These are phyloP conservation scores for Lepidium aucheri DNA, from an alignment of 345 rosid species.

Conservation along the genomic window DNA sequence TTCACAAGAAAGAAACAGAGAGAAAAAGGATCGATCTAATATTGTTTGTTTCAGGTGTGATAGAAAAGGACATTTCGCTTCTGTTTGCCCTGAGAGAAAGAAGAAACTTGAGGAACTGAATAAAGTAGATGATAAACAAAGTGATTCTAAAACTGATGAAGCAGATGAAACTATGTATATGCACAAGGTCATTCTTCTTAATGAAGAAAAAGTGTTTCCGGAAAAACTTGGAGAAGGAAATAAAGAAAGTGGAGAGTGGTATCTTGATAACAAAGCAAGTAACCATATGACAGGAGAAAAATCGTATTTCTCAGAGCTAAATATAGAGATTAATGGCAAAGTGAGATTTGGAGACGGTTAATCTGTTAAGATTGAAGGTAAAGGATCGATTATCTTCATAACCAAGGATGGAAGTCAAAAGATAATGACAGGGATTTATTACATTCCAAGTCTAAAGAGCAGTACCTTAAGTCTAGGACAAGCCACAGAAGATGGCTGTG, in stretches of 20 bases:
- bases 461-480: no score
- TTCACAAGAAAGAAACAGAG: not conserved
- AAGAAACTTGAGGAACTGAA: not conserved
- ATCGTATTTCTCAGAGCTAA: not conserved
- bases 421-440: no score
- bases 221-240: fast-evolving
- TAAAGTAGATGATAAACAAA: not conserved
- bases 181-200: not conserved
- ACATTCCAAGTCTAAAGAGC: no score
- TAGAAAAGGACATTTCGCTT: not conserved
- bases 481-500: no score
- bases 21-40: not conserved
- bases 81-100: not conserved
- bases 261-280: not conserved
- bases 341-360: no score
- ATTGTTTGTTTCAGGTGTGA: not conserved
- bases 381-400: no score
- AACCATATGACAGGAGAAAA: not conserved
- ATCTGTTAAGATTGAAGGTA: no score
- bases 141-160: not conserved
- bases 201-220: not conserved
- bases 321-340: not conserved
- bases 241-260: not conserved
- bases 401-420: no score
- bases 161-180: not conserved